A percentile compares a stretch with the other conserved stretches of the same genome.
These are phyloP conservation scores for Exophiala phaeomuriformis DNA, from an alignment of 2,329 filamentous ascomycete genomes.

Conservation along the genomic window DNA sequence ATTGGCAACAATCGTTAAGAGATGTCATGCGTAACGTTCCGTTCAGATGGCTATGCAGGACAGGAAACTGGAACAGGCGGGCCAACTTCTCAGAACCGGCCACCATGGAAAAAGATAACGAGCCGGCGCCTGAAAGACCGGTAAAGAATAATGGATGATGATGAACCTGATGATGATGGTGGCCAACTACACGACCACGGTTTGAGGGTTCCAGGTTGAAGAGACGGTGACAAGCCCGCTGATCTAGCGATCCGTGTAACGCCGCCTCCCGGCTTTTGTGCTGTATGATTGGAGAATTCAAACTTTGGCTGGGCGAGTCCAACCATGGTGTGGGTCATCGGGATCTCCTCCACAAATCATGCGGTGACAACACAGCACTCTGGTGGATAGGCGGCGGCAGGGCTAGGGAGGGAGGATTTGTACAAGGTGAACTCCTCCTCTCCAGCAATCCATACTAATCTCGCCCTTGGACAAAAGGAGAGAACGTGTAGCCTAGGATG, in stretches of 20 bases:
- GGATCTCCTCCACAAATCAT: constrained; percentile 21
- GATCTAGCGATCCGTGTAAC: constrained; percentile 16
- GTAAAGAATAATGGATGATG: constrained; percentile 3
- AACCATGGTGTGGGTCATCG: constrained; percentile 2
- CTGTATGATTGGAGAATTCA: constrained; percentile 15
- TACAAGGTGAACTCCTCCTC: constrained; percentile 1
- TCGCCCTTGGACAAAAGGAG: too few relatives aligned
- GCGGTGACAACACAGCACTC: constrained; percentile 20
- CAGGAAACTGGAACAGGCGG: neutral
- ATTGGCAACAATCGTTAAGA: too few relatives aligned
- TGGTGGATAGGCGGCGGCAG: constrained; percentile 13
- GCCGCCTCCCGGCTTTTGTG: constrained; percentile 1
- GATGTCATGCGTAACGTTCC: too few relatives aligned
- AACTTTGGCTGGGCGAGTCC: constrained; percentile 7
- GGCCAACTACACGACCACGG: constrained; percentile 4
- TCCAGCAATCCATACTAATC: neutral
- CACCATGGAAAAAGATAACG: neutral
- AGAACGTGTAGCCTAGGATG: too few relatives aligned
- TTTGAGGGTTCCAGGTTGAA: constrained; percentile 8
- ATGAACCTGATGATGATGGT: constrained; percentile 1
- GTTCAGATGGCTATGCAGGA: too few relatives aligned
- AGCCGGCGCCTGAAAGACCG: too few relatives aligned
- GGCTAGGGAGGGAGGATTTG: constrained; percentile 4
- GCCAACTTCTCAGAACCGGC: neutral
- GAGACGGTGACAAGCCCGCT: constrained; percentile 5